Percentiles rank a stretch among this genome's conserved stretches.
phyloP scores from a whole-genome alignment of 805 yeast species.

The Saturnispora sanitii region DNA sequence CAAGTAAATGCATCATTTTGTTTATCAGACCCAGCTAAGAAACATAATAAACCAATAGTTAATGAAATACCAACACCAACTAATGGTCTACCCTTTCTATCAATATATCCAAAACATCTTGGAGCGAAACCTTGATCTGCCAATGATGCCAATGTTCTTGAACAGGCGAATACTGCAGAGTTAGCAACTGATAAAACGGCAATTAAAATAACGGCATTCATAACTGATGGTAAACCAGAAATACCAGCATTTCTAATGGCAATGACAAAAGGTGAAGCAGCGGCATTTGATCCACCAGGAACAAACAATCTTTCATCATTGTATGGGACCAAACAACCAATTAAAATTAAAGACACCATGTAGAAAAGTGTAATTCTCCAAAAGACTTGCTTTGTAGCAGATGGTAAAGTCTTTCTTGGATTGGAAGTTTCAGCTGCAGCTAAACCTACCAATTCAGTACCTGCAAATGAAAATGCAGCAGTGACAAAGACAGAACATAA shows the following conservation, averaged over 20 bases:
- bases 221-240: constrained; percentile 56
- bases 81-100: constrained; percentile 69
- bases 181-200: constrained; percentile 72
- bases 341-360: constrained; percentile 37
- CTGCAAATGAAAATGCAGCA: constrained; percentile 52
- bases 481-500: constrained; percentile 52
- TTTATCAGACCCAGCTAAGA: constrained; percentile 50
- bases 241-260: constrained; percentile 57
- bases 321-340: constrained; percentile 48
- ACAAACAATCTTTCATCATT: constrained; percentile 38
- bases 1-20: constrained; percentile 56
- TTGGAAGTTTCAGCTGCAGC: constrained; percentile 55
- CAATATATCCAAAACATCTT: constrained; percentile 52
- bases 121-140: constrained; percentile 69
- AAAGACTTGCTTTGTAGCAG: constrained; percentile 51
- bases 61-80: constrained; percentile 51
- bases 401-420: constrained; percentile 48
- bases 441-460: constrained; percentile 52
- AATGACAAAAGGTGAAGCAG: constrained; percentile 70
- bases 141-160: constrained; percentile 58
- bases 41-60: constrained; percentile 47
- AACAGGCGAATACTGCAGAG: constrained; percentile 64
- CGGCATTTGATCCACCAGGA: constrained; percentile 37
- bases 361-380: constrained; percentile 52
- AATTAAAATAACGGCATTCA: constrained; percentile 64